Evolutionary conservation across 2,329 filamentous ascomycete genomes (phyloP).

Genomic region (Curvularia hawaiiensis): DNA sequence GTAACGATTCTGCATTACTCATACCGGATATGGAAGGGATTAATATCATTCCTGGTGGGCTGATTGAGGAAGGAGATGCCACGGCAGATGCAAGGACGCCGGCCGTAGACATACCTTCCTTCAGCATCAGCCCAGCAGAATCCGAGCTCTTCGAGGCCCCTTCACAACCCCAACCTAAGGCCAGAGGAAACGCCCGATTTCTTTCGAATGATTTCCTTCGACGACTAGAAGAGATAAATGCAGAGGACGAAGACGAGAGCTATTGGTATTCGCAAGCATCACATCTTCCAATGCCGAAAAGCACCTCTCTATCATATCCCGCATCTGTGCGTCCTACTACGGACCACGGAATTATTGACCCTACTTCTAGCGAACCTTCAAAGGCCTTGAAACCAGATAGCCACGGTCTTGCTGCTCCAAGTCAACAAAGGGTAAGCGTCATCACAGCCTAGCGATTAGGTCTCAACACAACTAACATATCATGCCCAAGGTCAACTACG

Average conservation of each 20-base stretch:
- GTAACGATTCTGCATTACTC: neutral
- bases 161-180: neutral
- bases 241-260: conserved; percentile 8
- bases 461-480: neutral
- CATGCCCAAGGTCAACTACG: neutral
- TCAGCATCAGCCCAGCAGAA: conserved; percentile 1
- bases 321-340: neutral
- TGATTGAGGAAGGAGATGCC: neutral
- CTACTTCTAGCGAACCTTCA: neutral
- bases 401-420: neutral
- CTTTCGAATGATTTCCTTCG: neutral
- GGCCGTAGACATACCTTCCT: neutral
- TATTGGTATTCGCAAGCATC: neutral
- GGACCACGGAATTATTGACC: neutral
- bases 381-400: neutral
- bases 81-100: too few relatives aligned
- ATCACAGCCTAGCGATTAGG: neutral
- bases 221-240: neutral
- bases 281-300: neutral
- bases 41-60: neutral
- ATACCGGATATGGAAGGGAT: neutral
- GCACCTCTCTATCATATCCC: neutral
- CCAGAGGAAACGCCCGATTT: neutral
- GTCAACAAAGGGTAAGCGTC: neutral
- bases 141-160: neutral